Evolutionary conservation across 176 grass and related monocot species (phyloP).

Genomic region (Oryza rufipogon): DNA sequence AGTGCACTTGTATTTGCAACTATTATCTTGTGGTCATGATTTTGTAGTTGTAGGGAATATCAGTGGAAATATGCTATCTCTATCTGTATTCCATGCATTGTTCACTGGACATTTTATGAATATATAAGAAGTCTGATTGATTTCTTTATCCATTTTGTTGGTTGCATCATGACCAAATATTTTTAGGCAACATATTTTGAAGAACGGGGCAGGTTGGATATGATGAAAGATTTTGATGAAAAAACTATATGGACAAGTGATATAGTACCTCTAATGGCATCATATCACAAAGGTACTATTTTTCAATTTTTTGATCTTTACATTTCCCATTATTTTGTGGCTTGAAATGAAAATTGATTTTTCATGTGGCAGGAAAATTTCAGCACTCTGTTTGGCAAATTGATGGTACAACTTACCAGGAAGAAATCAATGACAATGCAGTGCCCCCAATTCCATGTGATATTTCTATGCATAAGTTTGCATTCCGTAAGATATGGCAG

Average conservation of each 20-base stretch:
- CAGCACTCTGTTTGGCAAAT: slow-evolving; percentile 91
- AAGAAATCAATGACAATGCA: slow-evolving; percentile 44
- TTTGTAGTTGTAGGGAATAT: not conserved
- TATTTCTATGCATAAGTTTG: slow-evolving; percentile 57
- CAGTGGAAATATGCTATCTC: slow-evolving; percentile 4
- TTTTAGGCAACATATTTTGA: slow-evolving; percentile 82
- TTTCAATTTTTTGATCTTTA: slow-evolving; percentile 30
- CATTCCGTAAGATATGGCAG: slow-evolving; percentile 89
- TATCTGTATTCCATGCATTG: slow-evolving; percentile 31
- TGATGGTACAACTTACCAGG: slow-evolving; percentile 46
- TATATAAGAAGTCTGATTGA: not conserved
- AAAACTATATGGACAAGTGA: slow-evolving; percentile 88
- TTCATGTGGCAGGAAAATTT: slow-evolving; percentile 65
- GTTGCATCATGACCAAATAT: slow-evolving; percentile 29
- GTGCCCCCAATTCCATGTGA: slow-evolving; percentile 49
- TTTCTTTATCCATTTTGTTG: slow-evolving; percentile 18
- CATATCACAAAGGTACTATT: slow-evolving; percentile 82
- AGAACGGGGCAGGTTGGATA: slow-evolving; percentile 67
- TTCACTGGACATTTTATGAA: slow-evolving; percentile 12
- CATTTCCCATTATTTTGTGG: slow-evolving; percentile 28
- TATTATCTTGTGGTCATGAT: not conserved
- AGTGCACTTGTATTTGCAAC: not conserved
- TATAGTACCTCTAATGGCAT: slow-evolving; percentile 87
- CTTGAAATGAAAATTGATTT: slow-evolving; percentile 25
- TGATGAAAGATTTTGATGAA: slow-evolving; percentile 99